Base-by-base conservation (phyloP, 192 early-diverging fungal genomes). In the Jimgerdemannia lactiflua region DNA sequence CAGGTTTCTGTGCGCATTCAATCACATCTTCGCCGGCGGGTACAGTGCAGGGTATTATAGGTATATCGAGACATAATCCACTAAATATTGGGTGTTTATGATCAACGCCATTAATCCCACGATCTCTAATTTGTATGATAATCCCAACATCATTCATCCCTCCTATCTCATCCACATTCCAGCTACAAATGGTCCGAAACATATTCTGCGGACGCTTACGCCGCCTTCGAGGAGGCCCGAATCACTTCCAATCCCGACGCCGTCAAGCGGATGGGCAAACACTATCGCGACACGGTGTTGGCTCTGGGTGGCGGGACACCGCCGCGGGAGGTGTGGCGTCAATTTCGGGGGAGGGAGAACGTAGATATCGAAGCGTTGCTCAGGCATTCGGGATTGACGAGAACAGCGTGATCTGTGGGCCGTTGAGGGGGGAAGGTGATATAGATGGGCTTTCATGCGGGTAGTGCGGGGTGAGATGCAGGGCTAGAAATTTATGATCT, bases 131-230 rank as follows among this genome's bases (percentile, higher is more conserved):
- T 29, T 29, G 29, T 29, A 59, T 59, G 49, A 59, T 0, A 59
- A 10, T 59, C 49, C 6, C 14, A 14, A 14, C 49, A 10, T 9
- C 67, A 68, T 68, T 68, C 9, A 6, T 41, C 18, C 19, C 29
- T 19, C 29, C 9, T 9, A 29, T 74, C 29, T 29, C 29, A 29
- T 29, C 29, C 29, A 29, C 29, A 1, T 29, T 29, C 29, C 29
- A 86, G 88, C 14, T 90, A 90, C 80, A 89, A 89, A 77, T 90
- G 85, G 75, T 88, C 86, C 17, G 87, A 90, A 71, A 85, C 86
- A 0, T 90, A 87, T 70, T 89, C 88, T 39, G 89, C 89, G 8
- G 89, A 90, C 77, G 88, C 85, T 0, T 90, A 89, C 79, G 88
- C 83, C 4, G 87, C 86, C 3, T 79, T 90, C 75, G 86, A 86